Conservation (phyloP, 495 filamentous ascomycete species). For the Penicillium samsonianum region DNA sequence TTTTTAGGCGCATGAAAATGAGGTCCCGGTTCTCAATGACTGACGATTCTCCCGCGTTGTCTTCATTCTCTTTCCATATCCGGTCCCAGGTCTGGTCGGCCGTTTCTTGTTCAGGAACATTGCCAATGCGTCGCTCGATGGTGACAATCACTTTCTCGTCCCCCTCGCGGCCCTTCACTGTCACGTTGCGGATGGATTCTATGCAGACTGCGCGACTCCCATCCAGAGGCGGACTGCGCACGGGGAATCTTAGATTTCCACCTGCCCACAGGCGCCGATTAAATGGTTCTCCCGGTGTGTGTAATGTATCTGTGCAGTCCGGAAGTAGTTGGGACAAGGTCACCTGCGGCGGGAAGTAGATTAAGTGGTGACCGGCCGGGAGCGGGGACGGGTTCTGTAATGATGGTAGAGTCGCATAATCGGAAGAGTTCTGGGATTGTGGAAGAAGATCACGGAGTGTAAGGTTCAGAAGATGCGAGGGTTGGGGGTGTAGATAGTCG, state of each 20-base stretch:
- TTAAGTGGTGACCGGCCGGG: constrained; percentile 60
- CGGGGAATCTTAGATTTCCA: constrained; percentile 49
- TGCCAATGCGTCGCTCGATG: constrained; percentile 54
- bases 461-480: constrained; percentile 63
- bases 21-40: constrained; percentile 58
- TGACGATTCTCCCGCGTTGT: constrained; percentile 34
- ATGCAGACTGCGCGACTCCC: constrained; percentile 56
- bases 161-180: constrained; percentile 53
- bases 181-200: constrained; percentile 65
- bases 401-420: constrained; percentile 34
- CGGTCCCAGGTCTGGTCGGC: constrained; percentile 38
- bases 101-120: constrained; percentile 36
- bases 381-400: constrained; percentile 36
- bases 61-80: constrained; percentile 48
- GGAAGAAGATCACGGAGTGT: constrained; percentile 63
- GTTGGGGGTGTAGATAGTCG: constrained; percentile 66
- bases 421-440: neutral
- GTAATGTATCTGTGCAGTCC: constrained; percentile 73
- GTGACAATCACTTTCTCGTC: constrained; percentile 62
- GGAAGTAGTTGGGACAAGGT: constrained; percentile 56
- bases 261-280: constrained; percentile 79
- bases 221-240: constrained; percentile 41
- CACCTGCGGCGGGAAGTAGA: constrained; percentile 70
- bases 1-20: constrained; percentile 60
- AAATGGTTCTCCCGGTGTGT: constrained; percentile 66